These are phyloP conservation scores for Flaveria floridana DNA, from an alignment of 140 eudicot species.

Conservation along the genomic window DNA sequence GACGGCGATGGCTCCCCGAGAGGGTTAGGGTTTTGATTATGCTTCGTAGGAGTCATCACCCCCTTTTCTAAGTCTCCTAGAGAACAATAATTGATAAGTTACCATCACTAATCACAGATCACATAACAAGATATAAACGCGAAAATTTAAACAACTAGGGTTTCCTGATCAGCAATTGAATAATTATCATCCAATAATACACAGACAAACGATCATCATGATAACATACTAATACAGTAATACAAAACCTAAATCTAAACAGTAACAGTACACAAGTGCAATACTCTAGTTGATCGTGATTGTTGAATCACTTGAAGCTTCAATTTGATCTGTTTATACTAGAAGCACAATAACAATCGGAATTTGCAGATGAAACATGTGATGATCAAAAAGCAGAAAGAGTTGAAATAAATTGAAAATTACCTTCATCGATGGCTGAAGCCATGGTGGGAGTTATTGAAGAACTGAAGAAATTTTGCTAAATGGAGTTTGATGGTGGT, in stretches of 20 bases:
- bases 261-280: not conserved
- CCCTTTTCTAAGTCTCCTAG: constrained; percentile 48
- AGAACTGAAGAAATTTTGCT: not conserved
- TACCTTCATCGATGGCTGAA: constrained; percentile 19
- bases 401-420: not conserved
- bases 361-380: constrained; percentile 9
- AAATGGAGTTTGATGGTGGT: not conserved
- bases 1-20: constrained; percentile 55
- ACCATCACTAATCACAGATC: not conserved
- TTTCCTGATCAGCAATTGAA: not conserved
- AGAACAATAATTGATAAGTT: constrained; percentile 11
- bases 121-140: not conserved
- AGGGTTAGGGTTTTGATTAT: constrained; percentile 29
- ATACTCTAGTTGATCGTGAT: not conserved
- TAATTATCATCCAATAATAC: not conserved
- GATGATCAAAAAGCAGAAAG: not conserved
- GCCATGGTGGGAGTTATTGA: not conserved
- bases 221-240: not conserved
- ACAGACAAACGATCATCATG: not conserved
- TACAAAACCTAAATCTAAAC: not conserved
- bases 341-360: not conserved
- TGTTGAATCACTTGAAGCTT: not conserved
- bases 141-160: not conserved
- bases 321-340: not conserved
- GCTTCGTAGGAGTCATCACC: constrained; percentile 36